Conservation (phyloP, 2,329 filamentous ascomycete species). For the Fusarium bulbicola region DNA sequence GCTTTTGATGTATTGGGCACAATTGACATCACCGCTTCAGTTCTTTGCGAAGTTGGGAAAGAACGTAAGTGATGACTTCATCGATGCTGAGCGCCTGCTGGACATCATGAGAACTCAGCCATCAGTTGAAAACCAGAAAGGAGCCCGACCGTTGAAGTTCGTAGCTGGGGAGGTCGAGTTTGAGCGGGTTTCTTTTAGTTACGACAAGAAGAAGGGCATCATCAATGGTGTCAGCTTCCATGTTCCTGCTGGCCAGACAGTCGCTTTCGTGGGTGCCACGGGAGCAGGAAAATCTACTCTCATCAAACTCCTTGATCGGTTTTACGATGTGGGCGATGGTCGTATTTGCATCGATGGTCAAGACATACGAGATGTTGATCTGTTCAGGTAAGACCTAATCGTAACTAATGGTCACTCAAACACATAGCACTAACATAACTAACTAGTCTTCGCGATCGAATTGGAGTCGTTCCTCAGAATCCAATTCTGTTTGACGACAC, state of each 20-base stretch:
- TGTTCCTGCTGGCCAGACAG: conserved; percentile 61
- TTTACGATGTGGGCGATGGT: conserved; percentile 65
- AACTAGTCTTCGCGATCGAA: conserved; percentile 59
- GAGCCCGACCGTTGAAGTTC: conserved; percentile 60
- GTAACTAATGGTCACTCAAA: neutral
- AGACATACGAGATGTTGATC: conserved; percentile 63
- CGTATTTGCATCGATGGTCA: conserved; percentile 65
- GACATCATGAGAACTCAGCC: conserved; percentile 67
- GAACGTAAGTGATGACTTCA: conserved; percentile 64
- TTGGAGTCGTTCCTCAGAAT: conserved; percentile 66
- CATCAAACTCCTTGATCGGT: conserved; percentile 66
- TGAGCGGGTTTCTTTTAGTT: conserved; percentile 64
- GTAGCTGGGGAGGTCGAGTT: conserved; percentile 65
- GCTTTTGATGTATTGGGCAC: conserved; percentile 78
- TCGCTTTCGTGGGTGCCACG: conserved; percentile 69
- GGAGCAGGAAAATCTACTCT: conserved; percentile 69
- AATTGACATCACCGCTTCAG: conserved; percentile 74
- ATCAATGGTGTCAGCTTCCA: conserved; percentile 63
- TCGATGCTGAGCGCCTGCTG: conserved; percentile 66
- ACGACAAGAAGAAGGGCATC: conserved; percentile 67
- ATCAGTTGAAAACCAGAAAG: conserved; percentile 62
- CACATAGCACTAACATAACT: conserved; percentile 34
- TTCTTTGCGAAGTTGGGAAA: conserved; percentile 71
- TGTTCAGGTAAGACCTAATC: conserved; percentile 51
- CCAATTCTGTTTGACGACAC: conserved; percentile 67